phyloP scores from a whole-genome alignment of 495 filamentous ascomycete species.

The Aspergillus ostianus region DNA sequence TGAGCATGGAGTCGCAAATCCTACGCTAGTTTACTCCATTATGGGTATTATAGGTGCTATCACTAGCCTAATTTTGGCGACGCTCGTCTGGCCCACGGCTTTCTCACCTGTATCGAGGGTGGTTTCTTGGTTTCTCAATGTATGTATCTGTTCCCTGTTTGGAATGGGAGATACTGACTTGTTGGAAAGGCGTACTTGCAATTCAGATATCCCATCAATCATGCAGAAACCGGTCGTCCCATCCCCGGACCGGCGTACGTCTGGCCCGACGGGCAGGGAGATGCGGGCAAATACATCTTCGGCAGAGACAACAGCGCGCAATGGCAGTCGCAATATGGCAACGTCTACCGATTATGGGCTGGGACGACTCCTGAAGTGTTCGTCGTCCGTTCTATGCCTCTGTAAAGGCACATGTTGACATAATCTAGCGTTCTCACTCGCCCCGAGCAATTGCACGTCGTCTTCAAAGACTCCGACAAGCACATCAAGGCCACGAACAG shows the following conservation, averaged over 20 bases:
- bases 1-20: not conserved
- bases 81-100: not conserved
- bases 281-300: slow-evolving; percentile 26
- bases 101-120: not conserved
- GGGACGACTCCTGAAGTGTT: slow-evolving; percentile 33
- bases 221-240: not conserved
- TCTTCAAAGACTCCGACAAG: slow-evolving; percentile 33
- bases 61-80: not conserved
- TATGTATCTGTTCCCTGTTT: not conserved
- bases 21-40: not conserved
- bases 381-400: not conserved
- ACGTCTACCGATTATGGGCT: slow-evolving; percentile 31
- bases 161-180: not conserved
- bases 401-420: not conserved
- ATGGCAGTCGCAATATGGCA: slow-evolving; percentile 23
- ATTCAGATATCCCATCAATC: not conserved
- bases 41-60: not conserved
- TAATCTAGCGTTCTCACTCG: slow-evolving; percentile 18
- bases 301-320: slow-evolving; percentile 17
- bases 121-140: not conserved
- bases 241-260: slow-evolving; percentile 10
- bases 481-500: slow-evolving; percentile 31
- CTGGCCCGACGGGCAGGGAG: slow-evolving; percentile 31
- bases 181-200: not conserved
- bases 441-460: slow-evolving; percentile 23